These are phyloP conservation scores for Aegilops umbellulata DNA, from an alignment of 176 grass and related monocot genomes.

Conservation along the genomic window DNA sequence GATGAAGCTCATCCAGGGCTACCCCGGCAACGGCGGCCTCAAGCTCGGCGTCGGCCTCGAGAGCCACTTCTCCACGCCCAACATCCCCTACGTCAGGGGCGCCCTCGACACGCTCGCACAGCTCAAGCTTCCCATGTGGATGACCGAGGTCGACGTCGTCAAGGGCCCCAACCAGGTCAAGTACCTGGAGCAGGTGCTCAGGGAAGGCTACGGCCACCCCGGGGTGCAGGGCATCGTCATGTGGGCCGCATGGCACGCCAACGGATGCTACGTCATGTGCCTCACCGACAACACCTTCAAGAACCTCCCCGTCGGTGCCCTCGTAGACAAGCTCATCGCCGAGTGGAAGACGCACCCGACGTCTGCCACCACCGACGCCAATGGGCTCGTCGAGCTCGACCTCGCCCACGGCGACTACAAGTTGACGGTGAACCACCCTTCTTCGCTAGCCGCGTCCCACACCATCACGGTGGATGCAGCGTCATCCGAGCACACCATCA, in stretches of 20 bases:
- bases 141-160: constrained; percentile 60
- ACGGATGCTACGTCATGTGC: constrained; percentile 61
- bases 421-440: constrained; percentile 38
- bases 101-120: constrained; percentile 48
- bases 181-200: constrained; percentile 53
- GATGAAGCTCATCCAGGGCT: constrained; percentile 36
- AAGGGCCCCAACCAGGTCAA: constrained; percentile 37
- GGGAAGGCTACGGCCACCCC: constrained; percentile 60
- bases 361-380: constrained; percentile 5
- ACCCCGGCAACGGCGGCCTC: neutral
- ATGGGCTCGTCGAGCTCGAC: constrained; percentile 32
- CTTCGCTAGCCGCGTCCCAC: neutral
- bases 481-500: neutral
- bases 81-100: constrained; percentile 51
- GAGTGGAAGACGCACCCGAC: constrained; percentile 38
- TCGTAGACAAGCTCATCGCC: constrained; percentile 58
- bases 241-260: constrained; percentile 58
- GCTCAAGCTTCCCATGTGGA: constrained; percentile 59
- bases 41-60: constrained; percentile 57
- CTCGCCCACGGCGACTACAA: constrained; percentile 54
- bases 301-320: constrained; percentile 44
- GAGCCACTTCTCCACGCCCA: constrained; percentile 48
- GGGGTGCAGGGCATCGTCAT: constrained; percentile 59
- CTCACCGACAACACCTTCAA: constrained; percentile 56
- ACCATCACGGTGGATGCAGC: neutral